Evolutionary conservation across 768 basidiomycete genomes (phyloP).

Genomic region (Baorangia bicolor): DNA sequence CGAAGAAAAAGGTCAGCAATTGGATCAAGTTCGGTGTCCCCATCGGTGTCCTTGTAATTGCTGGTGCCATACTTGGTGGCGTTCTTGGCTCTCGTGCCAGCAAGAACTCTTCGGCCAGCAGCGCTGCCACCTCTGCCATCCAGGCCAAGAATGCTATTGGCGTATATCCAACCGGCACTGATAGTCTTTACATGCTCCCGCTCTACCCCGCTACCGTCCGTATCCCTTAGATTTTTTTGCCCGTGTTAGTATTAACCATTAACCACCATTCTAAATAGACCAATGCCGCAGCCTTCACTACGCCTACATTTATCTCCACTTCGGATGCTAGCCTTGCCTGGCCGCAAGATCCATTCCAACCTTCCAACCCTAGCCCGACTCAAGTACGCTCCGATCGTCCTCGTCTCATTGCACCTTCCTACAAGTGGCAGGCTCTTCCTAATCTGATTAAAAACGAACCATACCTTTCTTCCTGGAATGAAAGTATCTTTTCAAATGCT

Average conservation of each 20-base stretch:
- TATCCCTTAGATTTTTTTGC: conserved; percentile 17
- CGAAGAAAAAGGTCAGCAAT: conserved; percentile 56
- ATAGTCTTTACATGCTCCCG: conserved; percentile 77
- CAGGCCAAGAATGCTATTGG: conserved; percentile 62
- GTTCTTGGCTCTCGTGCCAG: conserved; percentile 67
- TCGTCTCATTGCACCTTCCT: conserved; percentile 84
- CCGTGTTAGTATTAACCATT: not conserved
- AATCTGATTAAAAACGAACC: conserved; percentile 76
- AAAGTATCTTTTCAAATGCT: conserved; percentile 87
- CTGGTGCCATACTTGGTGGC: conserved; percentile 72
- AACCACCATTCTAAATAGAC: conserved; percentile 46
- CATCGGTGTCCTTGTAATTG: conserved; percentile 58
- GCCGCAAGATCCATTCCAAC: conserved; percentile 78
- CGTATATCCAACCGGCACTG: conserved; percentile 73
- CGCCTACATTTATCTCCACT: conserved; percentile 68
- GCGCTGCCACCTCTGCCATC: conserved; percentile 49
- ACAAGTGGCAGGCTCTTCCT: conserved; percentile 88
- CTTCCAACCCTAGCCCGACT: conserved; percentile 60
- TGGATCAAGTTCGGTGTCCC: conserved; percentile 81
- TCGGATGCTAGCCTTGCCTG: conserved; percentile 56
- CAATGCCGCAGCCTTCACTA: conserved; percentile 66
- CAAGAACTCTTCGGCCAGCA: conserved; percentile 36
- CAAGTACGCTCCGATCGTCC: conserved; percentile 76
- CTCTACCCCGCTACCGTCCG: conserved; percentile 87
- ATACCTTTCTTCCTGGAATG: conserved; percentile 88